Evolutionary conservation across 2,329 filamentous ascomycete species (phyloP), one percentile per base, ranked within the genome.

Genomic region (Diaporthe citrichinensis): DNA sequence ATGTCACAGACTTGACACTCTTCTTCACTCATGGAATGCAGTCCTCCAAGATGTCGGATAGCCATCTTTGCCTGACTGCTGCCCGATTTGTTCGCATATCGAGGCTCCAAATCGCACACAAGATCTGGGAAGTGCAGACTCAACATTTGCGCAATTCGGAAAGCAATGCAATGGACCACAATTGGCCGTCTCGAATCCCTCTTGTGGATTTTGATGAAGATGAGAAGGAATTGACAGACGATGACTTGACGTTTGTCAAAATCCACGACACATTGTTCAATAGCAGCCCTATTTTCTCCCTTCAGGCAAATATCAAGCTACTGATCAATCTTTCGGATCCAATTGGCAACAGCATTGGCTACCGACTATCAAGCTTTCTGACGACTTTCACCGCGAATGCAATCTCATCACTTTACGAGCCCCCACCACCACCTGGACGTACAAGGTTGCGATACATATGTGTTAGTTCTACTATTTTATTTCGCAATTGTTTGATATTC

Each of bases 71-170:
- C 36, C 58, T 65, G 4, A 41, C 59, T 14, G 74, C 68, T 17
- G 51, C 44, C n/a, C 58, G 51, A 36, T 68, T 73, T n/a, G 31
- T 75, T 17, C 57, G 59, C 23, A 59, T n/a, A 51, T 46, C 68
- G 10, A n/a, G 46, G 6, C 23, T 23, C 3, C 36, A 49, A 15
- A 17, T 73, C 7, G 58, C 69, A 3, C 49, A 44, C 3, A 57
- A 61, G n/a, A 58, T 72, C 17, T 59, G 68, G 59, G 39, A 73
- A 14, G 31, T 59, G 6, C 69, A 75, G 23, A 9, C 15, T 10
- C 41, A 36, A 23, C 12, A 15, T 9, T 9, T 15, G 10, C 4
- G 3, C 7, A 20, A 31, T 17, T 5, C 23, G n/a, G n/a, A n/a
- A n/a, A n/a, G n/a, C n/a, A n/a, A n/a, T n/a, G n/a, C n/a, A n/a